Percentiles rank a stretch among this genome's conserved stretches.
These are phyloP conservation scores for Jamesozyma rosinii DNA, from an alignment of 805 yeast species.

Conservation along the genomic window DNA sequence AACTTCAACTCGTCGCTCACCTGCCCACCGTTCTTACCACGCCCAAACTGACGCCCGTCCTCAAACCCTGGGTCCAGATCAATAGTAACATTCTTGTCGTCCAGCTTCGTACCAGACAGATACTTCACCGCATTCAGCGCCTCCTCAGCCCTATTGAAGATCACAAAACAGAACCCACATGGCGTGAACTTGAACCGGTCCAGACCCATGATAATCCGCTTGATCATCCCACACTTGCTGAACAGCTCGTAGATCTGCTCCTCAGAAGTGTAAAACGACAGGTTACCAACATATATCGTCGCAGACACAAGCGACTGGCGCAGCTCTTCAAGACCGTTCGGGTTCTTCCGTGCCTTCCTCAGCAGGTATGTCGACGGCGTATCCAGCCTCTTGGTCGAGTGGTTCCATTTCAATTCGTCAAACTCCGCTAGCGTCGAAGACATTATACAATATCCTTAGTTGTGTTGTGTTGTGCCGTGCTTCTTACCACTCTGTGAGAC, in stretches of 20 bases:
- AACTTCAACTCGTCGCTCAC: conserved; percentile 58
- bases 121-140: conserved; percentile 79
- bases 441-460: no score
- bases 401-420: conserved; percentile 46
- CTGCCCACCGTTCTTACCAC: conserved; percentile 91
- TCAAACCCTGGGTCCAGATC: conserved; percentile 94
- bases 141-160: conserved; percentile 56
- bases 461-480: no score
- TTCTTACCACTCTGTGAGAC: no score
- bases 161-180: conserved; percentile 92
- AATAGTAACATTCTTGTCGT: conserved; percentile 70
- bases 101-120: conserved; percentile 71
- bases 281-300: conserved; percentile 85
- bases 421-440: conserved; percentile 35
- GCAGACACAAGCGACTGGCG: conserved; percentile 55
- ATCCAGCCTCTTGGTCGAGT: conserved; percentile 60
- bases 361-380: conserved; percentile 62
- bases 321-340: conserved; percentile 51
- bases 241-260: conserved; percentile 88
- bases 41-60: conserved; percentile 92
- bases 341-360: conserved; percentile 49
- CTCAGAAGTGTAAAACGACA: conserved; percentile 85
- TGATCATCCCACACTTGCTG: conserved; percentile 69
- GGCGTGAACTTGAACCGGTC: conserved; percentile 88
- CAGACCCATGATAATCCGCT: conserved; percentile 84